phyloP scores from a whole-genome alignment of 306 rosid species.

The Arachis stenosperma region DNA sequence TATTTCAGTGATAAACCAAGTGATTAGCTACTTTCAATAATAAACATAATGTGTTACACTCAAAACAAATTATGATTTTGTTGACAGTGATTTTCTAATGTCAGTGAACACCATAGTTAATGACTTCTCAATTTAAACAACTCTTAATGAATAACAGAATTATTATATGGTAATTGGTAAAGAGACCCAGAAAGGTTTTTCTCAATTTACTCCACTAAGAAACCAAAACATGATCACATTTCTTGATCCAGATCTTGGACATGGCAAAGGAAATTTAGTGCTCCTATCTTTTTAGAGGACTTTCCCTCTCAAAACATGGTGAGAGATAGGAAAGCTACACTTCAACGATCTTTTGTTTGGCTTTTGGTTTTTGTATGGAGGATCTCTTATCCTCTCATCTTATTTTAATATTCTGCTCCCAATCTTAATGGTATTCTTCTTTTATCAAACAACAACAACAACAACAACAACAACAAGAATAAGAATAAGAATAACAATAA shows the following conservation, averaged over 20 bases:
- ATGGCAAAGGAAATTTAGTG: conserved; percentile 7
- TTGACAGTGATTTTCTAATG: background rate
- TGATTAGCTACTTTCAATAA: conserved; percentile 36
- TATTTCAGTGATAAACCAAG: conserved; percentile 47
- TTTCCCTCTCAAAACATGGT: no score
- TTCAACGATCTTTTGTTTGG: no score
- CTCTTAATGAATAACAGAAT: conserved; percentile 20
- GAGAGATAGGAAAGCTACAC: no score
- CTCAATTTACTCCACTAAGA: conserved; percentile 20
- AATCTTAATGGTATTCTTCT: no score
- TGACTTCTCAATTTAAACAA: conserved; percentile 11
- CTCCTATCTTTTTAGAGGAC: no score
- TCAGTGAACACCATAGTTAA: conserved; percentile 8
- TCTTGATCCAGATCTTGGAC: conserved; percentile 15
- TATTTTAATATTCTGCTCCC: no score
- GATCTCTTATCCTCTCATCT: no score
- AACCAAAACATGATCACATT: conserved; percentile 15
- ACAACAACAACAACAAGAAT: no score
- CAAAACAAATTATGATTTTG: conserved; percentile 7
- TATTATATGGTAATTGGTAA: conserved; percentile 7
- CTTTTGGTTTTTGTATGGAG: no score
- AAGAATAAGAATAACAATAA: no score
- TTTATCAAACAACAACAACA: no score
- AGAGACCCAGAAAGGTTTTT: conserved; percentile 4
- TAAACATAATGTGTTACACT: conserved; percentile 4